Evolutionary conservation across 1,284 basidiomycete genomes (phyloP), one percentile per base, ranked within the genome.

Genomic region (Paramarasmius palmivorus): DNA sequence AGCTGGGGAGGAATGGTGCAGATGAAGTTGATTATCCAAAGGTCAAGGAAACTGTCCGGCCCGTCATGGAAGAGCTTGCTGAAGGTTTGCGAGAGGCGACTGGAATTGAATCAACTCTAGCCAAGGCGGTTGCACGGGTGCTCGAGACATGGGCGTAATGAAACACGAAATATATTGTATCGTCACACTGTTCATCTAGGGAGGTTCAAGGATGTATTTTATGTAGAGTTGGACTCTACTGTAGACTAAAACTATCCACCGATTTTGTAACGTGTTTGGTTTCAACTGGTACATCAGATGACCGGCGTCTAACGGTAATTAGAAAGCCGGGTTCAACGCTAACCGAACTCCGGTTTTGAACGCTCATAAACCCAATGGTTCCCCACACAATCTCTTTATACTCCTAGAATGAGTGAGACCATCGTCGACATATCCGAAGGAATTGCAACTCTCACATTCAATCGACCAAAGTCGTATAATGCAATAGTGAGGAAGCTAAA

Each of bases 361-460:
- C 17, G 9, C 12, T 40, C 17, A 5, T 40, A 17, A 40, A 4
- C 39, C 5, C 9, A 17, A 19, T 40, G 10, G 12, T 10, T 3
- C 39, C n/a, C 39, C 19, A 14, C 39, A 17, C 19, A 17, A 40
- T 9, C 12, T 17, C 39, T 40, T 17, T 19, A 14, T 40, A 40
- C 4, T 32, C 29, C 12, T 8, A 29, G 12, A n/a, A 72, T 72
- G 71, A 76, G 75, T 58, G 72, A 73, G 20, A 65, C 84, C 25
- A 72, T 66, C 0, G 70, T 86, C 44, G 63, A 79, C 37, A 65
- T 88, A 49, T 74, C 75, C 12, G 72, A 80, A 51, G 73, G 78
- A 17, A 86, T 89, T 56, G 87, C 87, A 10, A 88, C 84, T 1
- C 82, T 89, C 55, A 85, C 84, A 1, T 72, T 89, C 48, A 82